Evolutionary conservation across 176 grass and related monocot species (phyloP), one percentile per base, ranked within the genome.

Genomic region (Musa troglodytarum): DNA sequence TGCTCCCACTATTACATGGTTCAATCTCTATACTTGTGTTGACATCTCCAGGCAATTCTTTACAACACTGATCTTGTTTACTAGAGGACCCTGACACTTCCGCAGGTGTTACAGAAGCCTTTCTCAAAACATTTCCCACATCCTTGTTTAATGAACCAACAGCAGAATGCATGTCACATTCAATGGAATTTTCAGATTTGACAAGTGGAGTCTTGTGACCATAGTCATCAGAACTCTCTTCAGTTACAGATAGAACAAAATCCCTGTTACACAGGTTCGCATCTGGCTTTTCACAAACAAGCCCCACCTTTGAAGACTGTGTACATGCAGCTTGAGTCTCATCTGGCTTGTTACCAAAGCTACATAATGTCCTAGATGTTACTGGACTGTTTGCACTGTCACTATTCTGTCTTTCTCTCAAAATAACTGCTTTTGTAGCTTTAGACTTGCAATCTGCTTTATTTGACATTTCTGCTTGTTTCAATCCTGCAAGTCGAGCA

Each of bases 401-500:
- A 61, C 20, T 63, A 63, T 76, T 79, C 50, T 85, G 76, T 75
- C 80, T 83, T 59, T 92, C 77, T 15, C 61, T 55, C 23, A 71
- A 69, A 71, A 15, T 61, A 2, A 72, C 63, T n/a, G 65, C 2
- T 10, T 69, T 75, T 57, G 69, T 68, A 65, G 68, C 52, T 53
- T 62, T 86, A 29, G 67, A 56, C 21, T 68, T 78, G 19, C 73
- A 70, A 51, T 85, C 84, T 80, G 69, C 12, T 28, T 68, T 86
- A 65, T 78, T 80, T 1, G 1, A n/a, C 34, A 77, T 80, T 77
- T 89, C 87, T 65, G 65, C 58, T 49, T 85, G 81, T 71, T 92
- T 92, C 16, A 65, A 79, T 59, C 52, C 90, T 73, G 87, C 77
- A 78, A 78, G 79, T 76, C 79, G 86, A 80, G 80, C 74, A 79